phyloP scores from a whole-genome alignment of 495 filamentous ascomycete genomes.

The Ascodesmis nigricans region DNA sequence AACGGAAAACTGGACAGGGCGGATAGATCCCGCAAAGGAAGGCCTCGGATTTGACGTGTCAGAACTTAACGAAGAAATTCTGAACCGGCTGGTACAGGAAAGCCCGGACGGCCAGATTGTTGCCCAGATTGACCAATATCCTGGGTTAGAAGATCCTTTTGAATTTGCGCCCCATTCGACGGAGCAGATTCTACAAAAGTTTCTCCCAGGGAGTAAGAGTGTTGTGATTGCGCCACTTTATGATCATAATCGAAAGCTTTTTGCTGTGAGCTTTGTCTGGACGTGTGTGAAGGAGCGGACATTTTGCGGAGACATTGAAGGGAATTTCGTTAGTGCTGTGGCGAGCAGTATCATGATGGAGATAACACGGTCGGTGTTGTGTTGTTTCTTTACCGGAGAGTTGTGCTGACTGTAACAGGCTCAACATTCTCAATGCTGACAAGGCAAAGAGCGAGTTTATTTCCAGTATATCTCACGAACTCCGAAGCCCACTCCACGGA shows the following conservation, averaged over 20 bases:
- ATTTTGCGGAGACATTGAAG: conserved; percentile 10
- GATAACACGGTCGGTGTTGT: conserved; percentile 8
- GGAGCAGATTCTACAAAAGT: conserved; percentile 7
- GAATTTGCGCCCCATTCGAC: neutral
- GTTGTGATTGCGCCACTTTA: conserved; percentile 13
- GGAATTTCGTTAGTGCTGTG: conserved; percentile 12
- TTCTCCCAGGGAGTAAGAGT: conserved; percentile 7
- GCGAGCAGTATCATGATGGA: conserved; percentile 11
- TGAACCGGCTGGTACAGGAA: conserved; percentile 7
- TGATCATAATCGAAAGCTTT: conserved; percentile 9
- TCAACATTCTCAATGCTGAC: no score
- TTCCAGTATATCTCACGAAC: conserved; percentile 52
- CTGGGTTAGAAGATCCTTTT: conserved; percentile 2
- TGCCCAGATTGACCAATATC: conserved; percentile 6
- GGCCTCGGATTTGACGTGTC: conserved; percentile 9
- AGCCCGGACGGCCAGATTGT: conserved; percentile 10
- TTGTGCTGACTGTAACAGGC: no score
- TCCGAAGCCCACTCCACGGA: conserved; percentile 56
- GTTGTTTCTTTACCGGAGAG: no score
- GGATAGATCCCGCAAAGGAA: neutral
- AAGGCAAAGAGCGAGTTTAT: conserved; percentile 48
- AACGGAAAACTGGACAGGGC: no score
- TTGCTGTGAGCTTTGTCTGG: conserved; percentile 11
- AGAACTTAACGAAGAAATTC: conserved; percentile 4
- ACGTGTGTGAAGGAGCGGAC: neutral